Evolutionary conservation across 2,329 filamentous ascomycete species (phyloP).

Genomic region (Albophoma yamanashiensis): DNA sequence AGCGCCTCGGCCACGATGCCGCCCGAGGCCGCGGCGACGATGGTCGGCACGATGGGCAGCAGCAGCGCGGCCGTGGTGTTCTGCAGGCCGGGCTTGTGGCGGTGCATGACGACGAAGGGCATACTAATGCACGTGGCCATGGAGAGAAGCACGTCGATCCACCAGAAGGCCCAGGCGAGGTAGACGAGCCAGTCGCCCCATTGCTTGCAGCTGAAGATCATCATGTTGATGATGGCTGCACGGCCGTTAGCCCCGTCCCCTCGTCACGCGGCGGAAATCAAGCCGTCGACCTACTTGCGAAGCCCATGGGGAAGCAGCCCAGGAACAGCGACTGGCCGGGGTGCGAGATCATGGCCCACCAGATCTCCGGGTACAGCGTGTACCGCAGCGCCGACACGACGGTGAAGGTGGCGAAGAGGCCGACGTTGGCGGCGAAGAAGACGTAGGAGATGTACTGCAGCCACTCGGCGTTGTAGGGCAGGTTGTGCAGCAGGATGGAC

Average conservation of each 20-base stretch:
- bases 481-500: constrained; percentile 47
- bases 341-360: constrained; percentile 54
- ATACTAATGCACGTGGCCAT: constrained; percentile 42
- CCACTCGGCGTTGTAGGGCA: constrained; percentile 49
- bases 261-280: neutral
- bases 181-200: constrained; percentile 49
- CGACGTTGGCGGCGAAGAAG: constrained; percentile 50
- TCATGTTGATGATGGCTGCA: constrained; percentile 51
- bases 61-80: constrained; percentile 55
- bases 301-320: constrained; percentile 57
- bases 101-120: constrained; percentile 43
- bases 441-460: constrained; percentile 47
- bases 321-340: constrained; percentile 59
- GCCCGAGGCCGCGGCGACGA: constrained; percentile 55
- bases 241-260: neutral
- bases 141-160: constrained; percentile 42
- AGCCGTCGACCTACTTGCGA: constrained; percentile 35
- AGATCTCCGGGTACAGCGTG: constrained; percentile 53
- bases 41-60: constrained; percentile 54
- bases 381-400: constrained; percentile 49
- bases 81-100: constrained; percentile 34
- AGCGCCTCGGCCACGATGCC: constrained; percentile 53
- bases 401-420: constrained; percentile 45
- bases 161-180: constrained; percentile 48
- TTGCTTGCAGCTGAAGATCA: constrained; percentile 48